Evolutionary conservation across 345 rosid genomes (phyloP).

Genomic region (Syzygium aromaticum): DNA sequence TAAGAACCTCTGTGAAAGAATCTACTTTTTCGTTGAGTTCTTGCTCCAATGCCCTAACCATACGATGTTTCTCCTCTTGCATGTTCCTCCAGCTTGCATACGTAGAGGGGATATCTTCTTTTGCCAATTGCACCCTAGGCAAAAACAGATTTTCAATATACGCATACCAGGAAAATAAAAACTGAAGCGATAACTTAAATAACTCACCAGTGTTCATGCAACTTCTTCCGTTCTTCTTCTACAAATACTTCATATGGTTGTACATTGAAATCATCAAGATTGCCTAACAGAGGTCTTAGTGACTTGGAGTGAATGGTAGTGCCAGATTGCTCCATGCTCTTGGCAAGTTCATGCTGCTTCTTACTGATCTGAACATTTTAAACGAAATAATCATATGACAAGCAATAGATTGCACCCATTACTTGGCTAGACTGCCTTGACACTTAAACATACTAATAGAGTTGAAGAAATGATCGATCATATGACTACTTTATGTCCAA

Average conservation of each 20-base stretch:
- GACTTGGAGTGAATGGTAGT: constrained; percentile 65
- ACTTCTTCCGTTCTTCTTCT: constrained; percentile 77
- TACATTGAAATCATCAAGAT: constrained; percentile 51
- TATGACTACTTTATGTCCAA: neutral
- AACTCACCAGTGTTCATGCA: constrained; percentile 80
- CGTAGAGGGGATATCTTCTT: constrained; percentile 59
- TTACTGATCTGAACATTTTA: constrained; percentile 72
- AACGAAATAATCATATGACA: neutral
- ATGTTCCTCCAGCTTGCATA: constrained; percentile 57
- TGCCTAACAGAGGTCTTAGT: constrained; percentile 65
- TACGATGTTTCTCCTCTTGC: constrained; percentile 37
- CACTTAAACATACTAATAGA: neutral
- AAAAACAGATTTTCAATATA: neutral
- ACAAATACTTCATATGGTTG: constrained; percentile 84
- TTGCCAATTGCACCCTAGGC: constrained; percentile 62
- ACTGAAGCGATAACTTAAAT: constrained; percentile 1
- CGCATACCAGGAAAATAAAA: neutral
- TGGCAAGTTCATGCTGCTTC: constrained; percentile 84
- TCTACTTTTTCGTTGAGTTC: constrained; percentile 45
- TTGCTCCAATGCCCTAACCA: constrained; percentile 43
- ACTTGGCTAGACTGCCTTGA: neutral
- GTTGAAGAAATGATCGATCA: neutral
- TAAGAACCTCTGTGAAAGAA: constrained; percentile 38
- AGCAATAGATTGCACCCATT: neutral
- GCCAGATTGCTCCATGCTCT: constrained; percentile 84